phyloP scores from a whole-genome alignment of 805 yeast species.

The Tetrapisispora pingtungensis region DNA sequence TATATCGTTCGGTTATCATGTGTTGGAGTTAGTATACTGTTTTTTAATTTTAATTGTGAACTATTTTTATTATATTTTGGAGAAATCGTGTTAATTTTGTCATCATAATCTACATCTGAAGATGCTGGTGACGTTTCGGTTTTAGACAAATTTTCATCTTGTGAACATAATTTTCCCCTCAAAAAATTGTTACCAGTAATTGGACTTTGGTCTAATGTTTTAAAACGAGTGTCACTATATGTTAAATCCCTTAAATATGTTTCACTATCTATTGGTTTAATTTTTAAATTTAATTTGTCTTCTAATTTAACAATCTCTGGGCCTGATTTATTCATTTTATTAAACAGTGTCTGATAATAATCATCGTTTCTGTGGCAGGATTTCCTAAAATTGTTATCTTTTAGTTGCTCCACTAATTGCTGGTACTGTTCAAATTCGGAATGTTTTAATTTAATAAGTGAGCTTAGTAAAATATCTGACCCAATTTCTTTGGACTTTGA shows the following conservation, averaged over 20 bases:
- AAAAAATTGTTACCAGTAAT: conserved; percentile 1
- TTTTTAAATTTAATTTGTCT: neutral
- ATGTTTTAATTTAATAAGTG: conserved; percentile 13
- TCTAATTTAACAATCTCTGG: neutral
- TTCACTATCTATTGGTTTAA: neutral
- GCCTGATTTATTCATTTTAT: neutral
- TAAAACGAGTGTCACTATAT: neutral
- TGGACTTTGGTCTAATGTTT: neutral
- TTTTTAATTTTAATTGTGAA: neutral
- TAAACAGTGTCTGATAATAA: neutral
- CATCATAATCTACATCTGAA: no score
- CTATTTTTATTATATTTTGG: neutral
- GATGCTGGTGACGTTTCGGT: no score
- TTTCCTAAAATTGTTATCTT: neutral
- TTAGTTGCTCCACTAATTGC: neutral
- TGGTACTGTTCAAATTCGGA: neutral
- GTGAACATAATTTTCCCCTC: neutral
- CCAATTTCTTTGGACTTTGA: conserved; percentile 20
- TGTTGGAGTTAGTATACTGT: neutral
- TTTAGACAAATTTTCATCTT: no score
- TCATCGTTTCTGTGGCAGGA: neutral
- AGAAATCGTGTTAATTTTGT: neutral
- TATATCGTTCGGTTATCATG: neutral
- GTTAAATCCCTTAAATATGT: neutral
- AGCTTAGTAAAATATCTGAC: conserved; percentile 12